phyloP scores from a whole-genome alignment of 805 yeast genomes.

The Kodamaea restingae region DNA sequence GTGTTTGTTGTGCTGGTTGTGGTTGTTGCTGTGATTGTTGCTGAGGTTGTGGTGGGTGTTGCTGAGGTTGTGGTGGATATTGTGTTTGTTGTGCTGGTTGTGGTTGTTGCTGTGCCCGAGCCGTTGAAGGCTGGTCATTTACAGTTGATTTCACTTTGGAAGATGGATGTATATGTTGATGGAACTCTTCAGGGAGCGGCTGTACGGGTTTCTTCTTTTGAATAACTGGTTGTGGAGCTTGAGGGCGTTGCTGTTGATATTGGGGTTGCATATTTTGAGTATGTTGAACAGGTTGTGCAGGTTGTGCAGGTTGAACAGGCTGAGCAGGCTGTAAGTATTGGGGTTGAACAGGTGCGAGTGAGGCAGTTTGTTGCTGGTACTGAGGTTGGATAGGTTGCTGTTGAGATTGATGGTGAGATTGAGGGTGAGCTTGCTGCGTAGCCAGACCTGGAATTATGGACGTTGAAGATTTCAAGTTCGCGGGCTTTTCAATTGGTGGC shows the following conservation, averaged over 20 bases:
- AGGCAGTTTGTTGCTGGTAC: conserved; percentile 11
- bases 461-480: neutral
- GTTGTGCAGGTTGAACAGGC: too few relatives aligned
- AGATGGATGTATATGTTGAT: conserved; percentile 18
- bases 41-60: conserved; percentile 2
- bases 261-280: too few relatives aligned
- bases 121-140: neutral
- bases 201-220: conserved; percentile 2
- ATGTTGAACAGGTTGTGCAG: too few relatives aligned
- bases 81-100: conserved; percentile 9
- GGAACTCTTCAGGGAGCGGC: conserved; percentile 9
- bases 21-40: conserved; percentile 1
- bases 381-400: conserved; percentile 11
- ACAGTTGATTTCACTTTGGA: conserved; percentile 10
- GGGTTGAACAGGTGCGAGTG: too few relatives aligned
- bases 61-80: conserved; percentile 1
- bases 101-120: conserved; percentile 2
- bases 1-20: conserved; percentile 5
- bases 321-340: too few relatives aligned
- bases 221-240: neutral
- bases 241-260: too few relatives aligned
- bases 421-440: too few relatives aligned
- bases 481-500: conserved; percentile 1
- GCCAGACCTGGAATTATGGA: neutral
- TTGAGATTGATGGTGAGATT: conserved; percentile 11